Base-by-base conservation (phyloP, 495 filamentous ascomycete genomes). In the Tuber indicum region DNA sequence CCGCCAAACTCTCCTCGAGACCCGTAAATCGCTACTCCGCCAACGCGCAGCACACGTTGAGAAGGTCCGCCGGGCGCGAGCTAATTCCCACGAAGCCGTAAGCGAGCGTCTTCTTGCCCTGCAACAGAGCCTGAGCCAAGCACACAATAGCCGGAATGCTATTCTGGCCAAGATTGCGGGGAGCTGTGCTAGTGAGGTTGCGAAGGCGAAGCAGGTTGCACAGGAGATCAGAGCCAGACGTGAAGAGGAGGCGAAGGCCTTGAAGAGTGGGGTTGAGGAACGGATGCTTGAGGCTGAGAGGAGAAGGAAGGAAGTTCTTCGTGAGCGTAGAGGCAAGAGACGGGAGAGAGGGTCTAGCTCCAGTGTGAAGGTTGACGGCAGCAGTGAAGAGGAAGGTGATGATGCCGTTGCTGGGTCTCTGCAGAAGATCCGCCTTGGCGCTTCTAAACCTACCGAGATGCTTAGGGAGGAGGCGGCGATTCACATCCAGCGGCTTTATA, bases 11-110 rank as follows among this genome's bases (percentile, higher is more conserved):
- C 81, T 99, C 74, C 88, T 98, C 75, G 95, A 99, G 84, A 92
- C 89, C 81, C 92, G 96, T 62, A 98, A 97, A 84, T 96, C 94
- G 10, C 90, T 94, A 71, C 89, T 98, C 42, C 96, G 96, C 74
- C 96, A 97, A 84, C 90, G 95, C 69, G 96, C 95, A 17, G 93
- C 93, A 69, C 94, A 99, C 86, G 96, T 94, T 71, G 96, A 99
- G 84, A 94, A 97, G 86, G 96, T 99, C n/a, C 92, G 96, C 75
- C 86, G 91, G 92, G 74, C 96, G 93, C 70, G 93, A 93, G n/a
- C 84, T 93, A 74, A 92, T 91, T 45, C 97, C 94, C 87, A 92
- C 92, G 52, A 89, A 90, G 21, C 90, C 90, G 26, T 88, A 89
- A 58, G 86, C 86, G 74, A 88, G 81, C 52, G 87, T 78, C 66